These are phyloP conservation scores for Krasilnikovozyma curviuscula DNA, from an alignment of 768 basidiomycete genomes.

Conservation along the genomic window DNA sequence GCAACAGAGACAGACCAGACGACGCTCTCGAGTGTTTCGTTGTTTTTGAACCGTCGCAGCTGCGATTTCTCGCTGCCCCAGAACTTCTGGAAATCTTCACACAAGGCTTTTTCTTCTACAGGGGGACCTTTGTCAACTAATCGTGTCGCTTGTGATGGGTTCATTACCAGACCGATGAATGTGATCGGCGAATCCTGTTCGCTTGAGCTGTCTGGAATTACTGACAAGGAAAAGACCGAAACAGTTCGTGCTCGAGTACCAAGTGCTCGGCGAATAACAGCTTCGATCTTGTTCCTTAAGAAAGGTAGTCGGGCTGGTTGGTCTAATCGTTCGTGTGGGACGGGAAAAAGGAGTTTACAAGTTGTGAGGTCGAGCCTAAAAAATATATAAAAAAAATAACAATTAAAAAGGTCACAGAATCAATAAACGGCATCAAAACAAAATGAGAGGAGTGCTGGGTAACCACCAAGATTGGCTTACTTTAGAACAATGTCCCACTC, in stretches of 20 bases:
- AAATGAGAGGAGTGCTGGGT: slow-evolving; percentile 4
- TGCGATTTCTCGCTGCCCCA: slow-evolving; percentile 93
- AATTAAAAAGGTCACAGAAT: slow-evolving; percentile 6
- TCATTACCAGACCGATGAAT: slow-evolving; percentile 55
- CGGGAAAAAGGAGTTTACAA: slow-evolving; percentile 1
- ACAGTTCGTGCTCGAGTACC: slow-evolving; percentile 38
- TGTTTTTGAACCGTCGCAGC: slow-evolving; percentile 86
- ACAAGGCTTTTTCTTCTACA: slow-evolving; percentile 31
- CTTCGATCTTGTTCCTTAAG: slow-evolving; percentile 19
- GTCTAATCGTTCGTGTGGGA: slow-evolving; percentile 13
- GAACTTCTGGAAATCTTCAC: slow-evolving; percentile 49
- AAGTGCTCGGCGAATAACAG: slow-evolving; percentile 40
- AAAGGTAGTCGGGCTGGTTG: slow-evolving; percentile 12
- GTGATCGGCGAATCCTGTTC: slow-evolving; percentile 29
- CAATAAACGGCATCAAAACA: slow-evolving; percentile 8
- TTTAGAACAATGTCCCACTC: too few species aligned
- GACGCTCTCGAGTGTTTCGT: slow-evolving; percentile 77
- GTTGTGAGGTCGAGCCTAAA: slow-evolving; percentile 20
- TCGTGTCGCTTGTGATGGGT: slow-evolving; percentile 52
- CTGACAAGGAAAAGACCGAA: slow-evolving; percentile 18
- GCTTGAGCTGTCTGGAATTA: slow-evolving; percentile 20
- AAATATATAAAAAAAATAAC: slow-evolving; percentile 14
- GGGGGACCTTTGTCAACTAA: slow-evolving; percentile 84
- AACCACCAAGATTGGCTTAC: too few species aligned
- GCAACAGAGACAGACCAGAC: slow-evolving; percentile 72